Conservation (phyloP, 768 basidiomycete genomes). For the Dictyophora rubrovolvata region DNA sequence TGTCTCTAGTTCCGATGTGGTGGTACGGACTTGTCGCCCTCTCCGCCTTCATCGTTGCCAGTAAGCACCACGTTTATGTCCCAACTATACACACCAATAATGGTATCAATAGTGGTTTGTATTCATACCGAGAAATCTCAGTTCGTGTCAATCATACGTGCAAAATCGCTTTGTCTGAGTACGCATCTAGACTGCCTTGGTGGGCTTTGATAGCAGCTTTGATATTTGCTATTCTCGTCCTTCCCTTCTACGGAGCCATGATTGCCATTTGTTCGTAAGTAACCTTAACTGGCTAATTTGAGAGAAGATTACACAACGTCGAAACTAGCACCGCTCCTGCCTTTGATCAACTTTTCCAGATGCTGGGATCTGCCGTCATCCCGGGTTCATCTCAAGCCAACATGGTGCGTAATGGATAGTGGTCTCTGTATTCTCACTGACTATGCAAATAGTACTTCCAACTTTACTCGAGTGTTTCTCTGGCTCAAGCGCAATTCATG, state of each 20-base stretch:
- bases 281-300: background rate
- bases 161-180: background rate
- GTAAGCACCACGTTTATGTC: background rate
- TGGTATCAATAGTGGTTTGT: background rate
- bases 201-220: slow-evolving; percentile 52
- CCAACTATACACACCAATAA: background rate
- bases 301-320: no score
- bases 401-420: background rate
- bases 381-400: slow-evolving; percentile 28
- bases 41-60: background rate
- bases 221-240: slow-evolving; percentile 30
- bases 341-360: slow-evolving; percentile 46
- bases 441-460: background rate
- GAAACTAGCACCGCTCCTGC: background rate
- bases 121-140: background rate
- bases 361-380: slow-evolving; percentile 49
- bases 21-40: background rate
- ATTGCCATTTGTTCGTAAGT: background rate
- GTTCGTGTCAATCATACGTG: background rate
- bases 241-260: background rate
- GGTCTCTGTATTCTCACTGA: no score
- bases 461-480: background rate
- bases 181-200: slow-evolving; percentile 32
- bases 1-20: background rate
- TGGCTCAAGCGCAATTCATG: background rate